Evolutionary conservation across 192 early-diverging fungal species (phyloP).

Genomic region (Mortierella claussenii): DNA sequence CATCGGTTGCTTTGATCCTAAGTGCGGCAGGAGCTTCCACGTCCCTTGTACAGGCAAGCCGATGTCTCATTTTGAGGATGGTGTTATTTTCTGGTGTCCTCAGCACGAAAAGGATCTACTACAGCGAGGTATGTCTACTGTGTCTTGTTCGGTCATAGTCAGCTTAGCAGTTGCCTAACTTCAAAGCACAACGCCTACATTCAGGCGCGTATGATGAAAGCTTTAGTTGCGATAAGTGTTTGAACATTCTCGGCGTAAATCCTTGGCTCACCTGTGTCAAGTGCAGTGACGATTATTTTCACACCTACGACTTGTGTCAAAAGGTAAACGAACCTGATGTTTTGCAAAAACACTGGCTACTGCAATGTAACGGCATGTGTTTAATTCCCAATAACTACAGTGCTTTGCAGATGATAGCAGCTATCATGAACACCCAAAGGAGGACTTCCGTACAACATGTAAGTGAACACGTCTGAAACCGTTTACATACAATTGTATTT

Average conservation of each 20-base stretch:
- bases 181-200: too few species aligned
- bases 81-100: constrained; percentile 90
- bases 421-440: constrained; percentile 62
- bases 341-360: neutral
- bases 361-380: neutral
- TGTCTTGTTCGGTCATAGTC: neutral
- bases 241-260: constrained; percentile 63
- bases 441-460: constrained; percentile 67
- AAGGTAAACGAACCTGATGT: constrained; percentile 43
- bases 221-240: constrained; percentile 78
- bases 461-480: constrained; percentile 8
- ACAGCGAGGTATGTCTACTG: constrained; percentile 57
- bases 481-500: neutral
- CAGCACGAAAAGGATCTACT: constrained; percentile 70
- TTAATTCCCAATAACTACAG: constrained; percentile 21
- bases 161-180: too few species aligned
- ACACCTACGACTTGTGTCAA: constrained; percentile 77
- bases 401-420: constrained; percentile 61
- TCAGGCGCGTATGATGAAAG: constrained; percentile 72
- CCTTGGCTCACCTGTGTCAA: constrained; percentile 71
- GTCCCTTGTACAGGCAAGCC: constrained; percentile 81
- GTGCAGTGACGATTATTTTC: constrained; percentile 72
- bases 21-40: constrained; percentile 87
- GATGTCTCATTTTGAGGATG: constrained; percentile 75
- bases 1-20: constrained; percentile 87